phyloP scores from a whole-genome alignment of 78 protist genomes.

The Corallochytrium limacisporum region DNA sequence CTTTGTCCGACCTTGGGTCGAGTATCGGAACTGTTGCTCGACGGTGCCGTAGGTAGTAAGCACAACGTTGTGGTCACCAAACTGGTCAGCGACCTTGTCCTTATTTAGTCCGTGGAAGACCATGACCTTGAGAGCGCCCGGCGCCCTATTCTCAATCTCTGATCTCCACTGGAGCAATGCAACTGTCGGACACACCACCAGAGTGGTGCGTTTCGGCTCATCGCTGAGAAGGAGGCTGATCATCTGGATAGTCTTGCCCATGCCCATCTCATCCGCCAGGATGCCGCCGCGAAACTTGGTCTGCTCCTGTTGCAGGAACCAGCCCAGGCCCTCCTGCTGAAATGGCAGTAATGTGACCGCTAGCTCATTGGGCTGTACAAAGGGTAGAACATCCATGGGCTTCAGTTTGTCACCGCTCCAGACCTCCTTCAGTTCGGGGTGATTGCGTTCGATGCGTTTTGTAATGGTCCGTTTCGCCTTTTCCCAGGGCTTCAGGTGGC shows the following conservation, averaged over 20 bases:
- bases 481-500: too few relatives aligned
- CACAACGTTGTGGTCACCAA: constrained; percentile 8
- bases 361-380: constrained; percentile 1
- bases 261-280: constrained; percentile 57
- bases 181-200: constrained; percentile 25
- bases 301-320: constrained; percentile 29
- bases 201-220: background rate
- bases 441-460: too few relatives aligned
- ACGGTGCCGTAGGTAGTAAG: constrained; percentile 29
- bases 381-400: too few relatives aligned
- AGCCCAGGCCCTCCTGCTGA: constrained; percentile 17
- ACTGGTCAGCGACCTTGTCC: background rate
- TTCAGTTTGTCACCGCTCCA: too few relatives aligned
- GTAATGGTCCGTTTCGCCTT: too few relatives aligned
- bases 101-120: constrained; percentile 18
- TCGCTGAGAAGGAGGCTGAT: constrained; percentile 29
- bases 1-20: background rate
- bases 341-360: constrained; percentile 1
- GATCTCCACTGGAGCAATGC: constrained; percentile 25
- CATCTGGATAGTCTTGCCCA: constrained; percentile 65
- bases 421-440: too few relatives aligned
- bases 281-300: constrained; percentile 16
- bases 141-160: constrained; percentile 11
- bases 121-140: background rate
- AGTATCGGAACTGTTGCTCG: background rate